Evolutionary conservation across 2,329 filamentous ascomycete species (phyloP), one percentile per base, ranked within the genome.

Genomic region (Leptographium flavum): DNA sequence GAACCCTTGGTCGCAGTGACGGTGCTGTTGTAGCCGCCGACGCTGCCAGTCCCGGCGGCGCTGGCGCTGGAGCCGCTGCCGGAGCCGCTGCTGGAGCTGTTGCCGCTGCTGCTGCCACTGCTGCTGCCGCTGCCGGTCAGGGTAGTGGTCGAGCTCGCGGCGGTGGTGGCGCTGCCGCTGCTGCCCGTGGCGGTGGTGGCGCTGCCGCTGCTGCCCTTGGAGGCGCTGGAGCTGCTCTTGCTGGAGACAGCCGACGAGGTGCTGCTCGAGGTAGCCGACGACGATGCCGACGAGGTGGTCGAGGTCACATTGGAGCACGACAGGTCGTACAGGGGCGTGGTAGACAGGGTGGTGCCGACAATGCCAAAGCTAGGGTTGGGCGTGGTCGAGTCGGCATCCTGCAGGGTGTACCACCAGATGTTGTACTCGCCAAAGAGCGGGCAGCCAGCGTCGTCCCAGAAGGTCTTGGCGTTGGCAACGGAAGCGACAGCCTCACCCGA

Each of bases 401-500:
- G 76, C 23, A 88, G 73, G 42, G 76, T 84, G 66, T 80, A 87
- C 80, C 83, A 90, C 75, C 79, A 90, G 48, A 78, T 73, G 58
- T 81, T 81, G 55, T 65, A 67, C 42, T 69, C 70, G 56, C 73
- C 76, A 50, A 87, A 78, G 49, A 81, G 62, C 45, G 73, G 67
- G 70, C 87, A 94, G 43, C 79, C 83, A 43, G 90, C 82, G 39
- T 81, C 67, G 54, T 84, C 70, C 83, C 85, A 94, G 73, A 77
- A 94, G n/a, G 63, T 73, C 67, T 84, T 71, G 37, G 87, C 85
- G 58, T 90, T 88, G 44, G 71, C 65, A 28, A 65, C 50, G 31
- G 69, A 79, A 6, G 87, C 69, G 10, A 81, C 70, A 35, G 76
- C 84, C 41, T 74, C 58, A 53, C 78, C 79, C 50, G 72, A 64